These are phyloP conservation scores for Phytophthora fragariae DNA, from an alignment of 352 stramenopile genomes.

Conservation along the genomic window DNA sequence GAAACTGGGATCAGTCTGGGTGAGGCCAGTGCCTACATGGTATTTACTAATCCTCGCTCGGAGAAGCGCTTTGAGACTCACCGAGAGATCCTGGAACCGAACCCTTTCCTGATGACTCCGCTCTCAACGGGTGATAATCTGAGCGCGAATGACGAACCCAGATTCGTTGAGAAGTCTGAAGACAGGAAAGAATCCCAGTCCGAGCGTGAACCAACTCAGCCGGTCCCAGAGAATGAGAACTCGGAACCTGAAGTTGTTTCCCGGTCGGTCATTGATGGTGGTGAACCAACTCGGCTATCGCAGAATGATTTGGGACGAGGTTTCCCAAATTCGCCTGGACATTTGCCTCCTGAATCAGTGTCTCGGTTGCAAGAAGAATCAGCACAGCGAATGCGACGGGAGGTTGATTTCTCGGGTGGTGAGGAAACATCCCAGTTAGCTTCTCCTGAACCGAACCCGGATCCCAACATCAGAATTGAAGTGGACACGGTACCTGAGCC, in stretches of 20 bases:
- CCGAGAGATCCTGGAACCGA: background rate
- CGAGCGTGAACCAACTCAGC: background rate
- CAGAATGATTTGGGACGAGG: background rate
- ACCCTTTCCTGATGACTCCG: background rate
- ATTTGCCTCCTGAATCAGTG: background rate
- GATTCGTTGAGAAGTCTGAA: background rate
- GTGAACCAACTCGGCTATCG: background rate
- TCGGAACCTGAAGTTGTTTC: background rate
- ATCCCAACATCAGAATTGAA: background rate
- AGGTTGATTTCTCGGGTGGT: background rate
- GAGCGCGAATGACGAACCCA: background rate
- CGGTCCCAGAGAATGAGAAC: background rate
- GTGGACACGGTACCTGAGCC: background rate
- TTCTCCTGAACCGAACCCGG: background rate
- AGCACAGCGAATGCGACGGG: background rate
- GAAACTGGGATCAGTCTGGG: background rate
- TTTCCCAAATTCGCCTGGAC: background rate
- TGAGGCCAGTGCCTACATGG: background rate
- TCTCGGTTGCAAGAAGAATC: background rate
- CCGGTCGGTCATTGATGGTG: background rate
- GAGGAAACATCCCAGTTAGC: background rate
- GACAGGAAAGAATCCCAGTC: background rate
- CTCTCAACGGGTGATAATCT: background rate
- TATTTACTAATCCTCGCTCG: background rate
- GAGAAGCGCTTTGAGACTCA: background rate